These are phyloP conservation scores for Carex cristatella DNA, from an alignment of 176 grass and related monocot genomes.

Conservation along the genomic window DNA sequence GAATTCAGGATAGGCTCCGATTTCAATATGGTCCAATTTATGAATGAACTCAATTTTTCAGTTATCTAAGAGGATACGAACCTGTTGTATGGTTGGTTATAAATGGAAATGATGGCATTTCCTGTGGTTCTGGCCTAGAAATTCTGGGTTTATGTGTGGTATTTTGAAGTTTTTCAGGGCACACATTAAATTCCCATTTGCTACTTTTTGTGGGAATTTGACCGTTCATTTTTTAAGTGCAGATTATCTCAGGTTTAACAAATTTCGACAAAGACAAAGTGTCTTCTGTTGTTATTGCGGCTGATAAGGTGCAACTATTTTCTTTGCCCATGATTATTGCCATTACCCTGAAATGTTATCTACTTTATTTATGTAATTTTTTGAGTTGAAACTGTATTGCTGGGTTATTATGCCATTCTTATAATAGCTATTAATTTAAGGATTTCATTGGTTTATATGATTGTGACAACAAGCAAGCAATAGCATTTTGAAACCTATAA, in stretches of 20 bases:
- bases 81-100: background rate
- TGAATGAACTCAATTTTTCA: too few species aligned
- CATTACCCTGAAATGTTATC: background rate
- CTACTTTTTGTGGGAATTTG: background rate
- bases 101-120: background rate
- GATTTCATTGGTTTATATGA: background rate
- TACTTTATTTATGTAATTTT: background rate
- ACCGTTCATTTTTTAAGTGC: conserved; percentile 20
- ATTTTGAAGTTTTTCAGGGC: background rate
- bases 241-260: conserved; percentile 90
- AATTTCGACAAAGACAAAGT: conserved; percentile 75
- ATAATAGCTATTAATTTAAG: background rate
- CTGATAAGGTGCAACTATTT: conserved; percentile 60
- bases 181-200: background rate
- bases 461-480: background rate
- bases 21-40: too few species aligned
- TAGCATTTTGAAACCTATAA: background rate
- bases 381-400: background rate
- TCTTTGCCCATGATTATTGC: background rate
- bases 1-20: too few species aligned
- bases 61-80: too few species aligned
- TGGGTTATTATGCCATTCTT: background rate
- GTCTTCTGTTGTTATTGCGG: conserved; percentile 80
- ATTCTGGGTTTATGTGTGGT: background rate
- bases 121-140: background rate